Percentiles rank a stretch among this genome's conserved stretches.
Conservation (phyloP, 208 protist genomes). For the Trichomonas tenax region DNA sequence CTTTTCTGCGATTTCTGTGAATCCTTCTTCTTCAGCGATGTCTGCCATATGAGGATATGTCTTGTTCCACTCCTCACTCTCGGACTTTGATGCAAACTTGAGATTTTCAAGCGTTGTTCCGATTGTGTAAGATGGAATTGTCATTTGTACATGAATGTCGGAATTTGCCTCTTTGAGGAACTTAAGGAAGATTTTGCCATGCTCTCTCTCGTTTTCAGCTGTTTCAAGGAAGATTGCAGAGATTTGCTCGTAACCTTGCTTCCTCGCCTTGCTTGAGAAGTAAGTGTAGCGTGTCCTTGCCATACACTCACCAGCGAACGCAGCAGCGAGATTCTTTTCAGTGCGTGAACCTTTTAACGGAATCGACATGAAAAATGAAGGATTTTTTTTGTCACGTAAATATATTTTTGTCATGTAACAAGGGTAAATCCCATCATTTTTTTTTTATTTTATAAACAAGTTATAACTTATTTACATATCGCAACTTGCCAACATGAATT, state of each 20-base stretch:
- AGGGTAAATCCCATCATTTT: no score
- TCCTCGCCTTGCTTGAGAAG: neutral
- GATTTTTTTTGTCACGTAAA: no score
- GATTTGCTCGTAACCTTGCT: slow-evolving; percentile 12
- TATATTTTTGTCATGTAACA: no score
- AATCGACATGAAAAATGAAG: neutral
- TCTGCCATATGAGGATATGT: neutral
- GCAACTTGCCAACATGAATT: no score
- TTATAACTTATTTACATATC: no score
- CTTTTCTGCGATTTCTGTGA: neutral
- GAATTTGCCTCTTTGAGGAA: neutral
- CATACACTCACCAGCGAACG: neutral
- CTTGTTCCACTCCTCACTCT: neutral
- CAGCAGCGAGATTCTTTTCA: neutral
- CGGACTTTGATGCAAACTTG: neutral
- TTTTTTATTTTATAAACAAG: no score
- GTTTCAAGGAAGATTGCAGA: neutral
- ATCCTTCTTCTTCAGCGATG: neutral
- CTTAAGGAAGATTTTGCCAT: neutral
- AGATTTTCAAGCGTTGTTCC: neutral
- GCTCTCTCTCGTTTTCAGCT: neutral
- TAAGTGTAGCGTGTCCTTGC: neutral
- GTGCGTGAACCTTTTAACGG: neutral
- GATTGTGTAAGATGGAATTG: neutral
- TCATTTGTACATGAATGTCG: neutral